phyloP scores from a whole-genome alignment of 192 early-diverging fungal species.

The Podila clonocystis region DNA sequence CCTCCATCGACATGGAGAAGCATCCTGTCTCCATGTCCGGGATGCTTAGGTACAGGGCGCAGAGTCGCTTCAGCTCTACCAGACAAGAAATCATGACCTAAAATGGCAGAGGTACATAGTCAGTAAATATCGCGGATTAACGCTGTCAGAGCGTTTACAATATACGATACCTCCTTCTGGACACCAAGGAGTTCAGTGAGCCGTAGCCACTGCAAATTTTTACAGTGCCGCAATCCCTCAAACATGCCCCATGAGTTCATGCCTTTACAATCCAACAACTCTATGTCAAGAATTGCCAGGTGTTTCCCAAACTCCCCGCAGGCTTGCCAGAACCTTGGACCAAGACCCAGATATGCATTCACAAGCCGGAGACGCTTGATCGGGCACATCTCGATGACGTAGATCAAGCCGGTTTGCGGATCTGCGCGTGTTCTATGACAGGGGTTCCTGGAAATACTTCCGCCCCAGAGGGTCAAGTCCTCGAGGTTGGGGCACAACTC shows the following conservation, averaged over 20 bases:
- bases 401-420: conserved; percentile 19
- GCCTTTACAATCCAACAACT: conserved; percentile 20
- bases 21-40: conserved; percentile 10
- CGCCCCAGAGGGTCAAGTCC: conserved; percentile 25
- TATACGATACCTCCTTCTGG: conserved; percentile 9
- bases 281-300: conserved; percentile 15
- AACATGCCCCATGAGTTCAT: conserved; percentile 31
- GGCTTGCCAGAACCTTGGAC: conserved; percentile 23
- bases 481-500: conserved; percentile 15
- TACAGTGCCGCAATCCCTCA: conserved; percentile 12
- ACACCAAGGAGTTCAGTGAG: conserved; percentile 23
- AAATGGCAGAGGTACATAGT: too few species aligned
- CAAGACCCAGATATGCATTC: conserved; percentile 15
- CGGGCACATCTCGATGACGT: conserved; percentile 25
- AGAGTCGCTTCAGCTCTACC: background rate
- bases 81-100: conserved; percentile 20
- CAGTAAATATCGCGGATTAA: background rate
- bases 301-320: conserved; percentile 21
- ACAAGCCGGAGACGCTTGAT: conserved; percentile 20
- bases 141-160: too few species aligned
- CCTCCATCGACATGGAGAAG: conserved; percentile 27
- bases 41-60: conserved; percentile 12
- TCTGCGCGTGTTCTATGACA: background rate
- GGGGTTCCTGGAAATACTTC: conserved; percentile 11
- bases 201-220: conserved; percentile 10